A percentile compares a stretch with the other conserved stretches of the same genome.
These are phyloP conservation scores for Aspergillus haitiensis DNA, from an alignment of 495 filamentous ascomycete species.

Conservation along the genomic window DNA sequence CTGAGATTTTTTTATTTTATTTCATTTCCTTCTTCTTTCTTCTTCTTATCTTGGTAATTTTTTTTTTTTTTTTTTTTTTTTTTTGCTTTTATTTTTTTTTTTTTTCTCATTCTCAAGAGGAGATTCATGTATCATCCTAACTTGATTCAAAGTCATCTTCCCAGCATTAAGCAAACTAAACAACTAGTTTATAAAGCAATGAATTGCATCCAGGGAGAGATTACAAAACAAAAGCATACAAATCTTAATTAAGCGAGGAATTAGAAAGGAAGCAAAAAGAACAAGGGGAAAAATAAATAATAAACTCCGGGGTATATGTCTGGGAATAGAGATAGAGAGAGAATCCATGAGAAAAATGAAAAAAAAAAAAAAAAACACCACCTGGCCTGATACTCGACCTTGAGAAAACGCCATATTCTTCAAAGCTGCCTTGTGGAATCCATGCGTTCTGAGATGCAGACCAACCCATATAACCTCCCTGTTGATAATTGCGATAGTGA, in stretches of 20 bases:
- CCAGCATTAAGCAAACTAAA: too few species aligned
- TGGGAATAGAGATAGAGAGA: constrained; percentile 25
- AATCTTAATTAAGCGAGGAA: neutral
- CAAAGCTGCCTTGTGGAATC: constrained; percentile 25
- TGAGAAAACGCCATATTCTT: constrained; percentile 33
- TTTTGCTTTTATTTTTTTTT: too few species aligned
- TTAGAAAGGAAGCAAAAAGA: constrained; percentile 3
- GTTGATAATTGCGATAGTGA: constrained; percentile 22
- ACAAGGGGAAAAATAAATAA: constrained; percentile 12
- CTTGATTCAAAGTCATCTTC: too few species aligned
- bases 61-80: too few species aligned
- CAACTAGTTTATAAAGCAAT: too few species aligned
- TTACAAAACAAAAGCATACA: constrained; percentile 1
- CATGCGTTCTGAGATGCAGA: constrained; percentile 30
- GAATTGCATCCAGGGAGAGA: too few species aligned
- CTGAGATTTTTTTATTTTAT: too few species aligned
- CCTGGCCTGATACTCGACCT: constrained; percentile 28
- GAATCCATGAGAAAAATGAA: constrained; percentile 17
- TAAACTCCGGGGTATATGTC: constrained; percentile 35
- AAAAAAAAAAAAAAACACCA: constrained; percentile 28
- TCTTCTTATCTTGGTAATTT: too few species aligned
- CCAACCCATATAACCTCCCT: constrained; percentile 25
- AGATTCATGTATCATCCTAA: too few species aligned
- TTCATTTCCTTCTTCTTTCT: too few species aligned
- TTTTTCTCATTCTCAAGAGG: too few species aligned